Base-by-base conservation (phyloP, 257 asterid species). In the Handroanthus guayacan region DNA sequence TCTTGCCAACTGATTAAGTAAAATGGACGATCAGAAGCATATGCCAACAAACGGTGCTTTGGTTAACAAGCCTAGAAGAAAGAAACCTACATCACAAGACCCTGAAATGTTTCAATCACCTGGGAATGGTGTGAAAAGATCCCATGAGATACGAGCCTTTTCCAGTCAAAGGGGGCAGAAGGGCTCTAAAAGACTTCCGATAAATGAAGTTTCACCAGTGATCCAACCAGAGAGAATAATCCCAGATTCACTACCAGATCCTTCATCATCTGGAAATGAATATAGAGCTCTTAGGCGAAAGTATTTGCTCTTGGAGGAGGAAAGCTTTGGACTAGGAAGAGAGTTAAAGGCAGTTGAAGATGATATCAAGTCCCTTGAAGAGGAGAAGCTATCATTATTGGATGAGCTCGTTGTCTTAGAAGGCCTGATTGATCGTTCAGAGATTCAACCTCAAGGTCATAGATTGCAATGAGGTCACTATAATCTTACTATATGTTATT, bases 381-480 rank as follows among this genome's bases (percentile, higher is more conserved):
- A 88, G 45, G 97, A 95, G 87, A 95, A 95, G 81, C 76, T 90
- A 5, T 74, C 91, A 18, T 82, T 95, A 5, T 73, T 95, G 78
- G 97, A 95, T 78, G 92, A 92, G 77, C 97, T 95, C 71, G 98
- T 95, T 81, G 97, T 92, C 60, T 79, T 95, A 61, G 99, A 92
- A 86, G 97, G 98, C 68, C 91, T 95, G 18, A 70, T 91, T 67
- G 91, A 91, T 82, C 97, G 95, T 77, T 76, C 89, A 14, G 93
- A 88, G 25, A 65, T 87, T 79, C 89, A 75, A 34, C 72, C 86
- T 66, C 81, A 77, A 48, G 79, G 83, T 76, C 88, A 50, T 18
- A 52, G 85, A 55, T 81, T 79, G 67, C 73, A 72, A 43, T 86
- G 66, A 72, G 38, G 20, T 39, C 51, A 14, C 57, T 69, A 16